Conservation (phyloP, 495 filamentous ascomycete species). For the Recurvomyces mirabilis region DNA sequence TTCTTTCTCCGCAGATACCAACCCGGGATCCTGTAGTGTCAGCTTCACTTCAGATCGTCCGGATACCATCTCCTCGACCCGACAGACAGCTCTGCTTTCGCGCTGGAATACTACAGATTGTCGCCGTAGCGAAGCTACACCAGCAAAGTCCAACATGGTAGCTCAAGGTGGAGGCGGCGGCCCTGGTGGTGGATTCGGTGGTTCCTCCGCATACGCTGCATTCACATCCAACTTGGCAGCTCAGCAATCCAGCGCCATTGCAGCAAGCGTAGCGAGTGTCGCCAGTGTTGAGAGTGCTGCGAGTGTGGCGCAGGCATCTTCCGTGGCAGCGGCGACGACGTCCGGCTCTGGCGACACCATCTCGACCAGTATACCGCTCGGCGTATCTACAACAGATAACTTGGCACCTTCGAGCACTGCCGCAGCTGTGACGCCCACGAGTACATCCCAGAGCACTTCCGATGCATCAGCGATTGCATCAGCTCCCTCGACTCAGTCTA, state of each 20-base stretch:
- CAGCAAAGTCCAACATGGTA: no score
- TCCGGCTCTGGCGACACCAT: constrained; percentile 1
- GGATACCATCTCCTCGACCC: no score
- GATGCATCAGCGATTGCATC: no score
- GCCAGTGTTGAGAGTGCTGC: not conserved
- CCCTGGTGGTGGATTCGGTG: not conserved
- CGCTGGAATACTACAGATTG: no score
- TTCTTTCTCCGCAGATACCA: no score
- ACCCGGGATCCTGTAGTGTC: no score
- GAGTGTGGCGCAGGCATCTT: not conserved
- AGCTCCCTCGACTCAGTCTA: no score
- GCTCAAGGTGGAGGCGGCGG: no score
- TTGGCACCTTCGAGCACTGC: constrained; percentile 23
- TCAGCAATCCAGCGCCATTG: no score
- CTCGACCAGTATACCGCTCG: constrained; percentile 4
- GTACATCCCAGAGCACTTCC: constrained; percentile 11
- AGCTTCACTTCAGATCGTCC: no score
- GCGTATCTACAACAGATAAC: constrained; percentile 16
- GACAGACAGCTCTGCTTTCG: no score
- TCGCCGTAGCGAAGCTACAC: no score
- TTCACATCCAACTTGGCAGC: not conserved
- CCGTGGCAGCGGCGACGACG: not conserved
- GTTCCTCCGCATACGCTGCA: not conserved
- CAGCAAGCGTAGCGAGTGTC: not conserved
- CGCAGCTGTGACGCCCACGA: constrained; percentile 19